These are phyloP conservation scores for Apiosordaria backusii DNA, from an alignment of 495 filamentous ascomycete genomes.

Conservation along the genomic window DNA sequence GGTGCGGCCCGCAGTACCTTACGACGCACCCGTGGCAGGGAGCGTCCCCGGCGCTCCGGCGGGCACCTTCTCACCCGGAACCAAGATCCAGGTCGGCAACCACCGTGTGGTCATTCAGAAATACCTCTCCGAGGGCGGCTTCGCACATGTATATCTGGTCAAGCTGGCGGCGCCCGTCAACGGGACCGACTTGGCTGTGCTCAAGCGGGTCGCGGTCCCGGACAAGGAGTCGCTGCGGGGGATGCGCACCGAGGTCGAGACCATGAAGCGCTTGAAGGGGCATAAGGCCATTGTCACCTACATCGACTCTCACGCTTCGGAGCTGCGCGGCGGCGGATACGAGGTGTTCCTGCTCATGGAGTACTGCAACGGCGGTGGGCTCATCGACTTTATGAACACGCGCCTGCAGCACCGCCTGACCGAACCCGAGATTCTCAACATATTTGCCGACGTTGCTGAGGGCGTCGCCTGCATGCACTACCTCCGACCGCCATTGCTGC, in stretches of 20 bases:
- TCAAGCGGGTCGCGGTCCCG: slow-evolving; percentile 96
- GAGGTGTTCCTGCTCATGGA: slow-evolving; percentile 99
- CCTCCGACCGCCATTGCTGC: slow-evolving; percentile 86
- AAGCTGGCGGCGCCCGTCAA: slow-evolving; percentile 73
- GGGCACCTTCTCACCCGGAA: slow-evolving; percentile 88
- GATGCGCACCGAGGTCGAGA: slow-evolving; percentile 98
- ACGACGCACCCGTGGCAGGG: slow-evolving; percentile 33
- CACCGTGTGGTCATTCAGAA: slow-evolving; percentile 96
- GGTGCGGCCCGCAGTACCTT: slow-evolving; percentile 23
- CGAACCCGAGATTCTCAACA: slow-evolving; percentile 94
- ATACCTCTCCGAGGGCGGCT: slow-evolving; percentile 97
- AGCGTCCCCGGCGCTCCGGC: slow-evolving; percentile 60
- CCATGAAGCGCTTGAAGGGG: slow-evolving; percentile 98
- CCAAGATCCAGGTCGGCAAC: slow-evolving; percentile 89
- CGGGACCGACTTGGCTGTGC: slow-evolving; percentile 78
- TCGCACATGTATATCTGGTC: slow-evolving; percentile 97
- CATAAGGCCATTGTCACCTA: slow-evolving; percentile 96
- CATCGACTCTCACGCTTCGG: slow-evolving; percentile 95
- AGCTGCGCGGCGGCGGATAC: slow-evolving; percentile 87
- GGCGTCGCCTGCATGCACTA: slow-evolving; percentile 99
- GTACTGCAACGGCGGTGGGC: slow-evolving; percentile 75
- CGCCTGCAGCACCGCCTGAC: slow-evolving; percentile 92
- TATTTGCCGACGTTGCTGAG: slow-evolving; percentile 92
- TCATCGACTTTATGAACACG: slow-evolving; percentile 99
- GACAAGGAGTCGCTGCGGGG: slow-evolving; percentile 89